phyloP scores from a whole-genome alignment of 139 green algal species.

The Tetraselmis chui region DNA sequence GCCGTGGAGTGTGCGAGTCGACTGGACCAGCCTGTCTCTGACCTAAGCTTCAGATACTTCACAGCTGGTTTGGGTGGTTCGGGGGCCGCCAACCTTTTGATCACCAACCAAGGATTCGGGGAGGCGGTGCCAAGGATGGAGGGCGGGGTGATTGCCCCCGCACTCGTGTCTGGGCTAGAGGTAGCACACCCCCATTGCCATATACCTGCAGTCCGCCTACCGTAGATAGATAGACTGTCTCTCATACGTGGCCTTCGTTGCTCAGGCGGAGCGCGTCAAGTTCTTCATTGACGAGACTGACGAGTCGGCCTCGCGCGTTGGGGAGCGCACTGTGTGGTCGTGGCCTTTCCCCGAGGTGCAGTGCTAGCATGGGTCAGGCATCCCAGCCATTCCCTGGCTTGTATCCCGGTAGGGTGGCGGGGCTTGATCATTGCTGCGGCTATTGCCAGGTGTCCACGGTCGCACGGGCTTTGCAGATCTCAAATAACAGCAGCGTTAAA shows the following conservation, averaged over 20 bases:
- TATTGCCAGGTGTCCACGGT: too few relatives aligned
- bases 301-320: neutral
- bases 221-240: too few relatives aligned
- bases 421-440: too few relatives aligned
- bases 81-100: conserved; percentile 12
- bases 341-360: conserved; percentile 14
- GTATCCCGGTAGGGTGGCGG: too few relatives aligned
- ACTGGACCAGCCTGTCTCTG: neutral
- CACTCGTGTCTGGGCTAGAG: neutral
- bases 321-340: conserved; percentile 10
- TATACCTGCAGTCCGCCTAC: too few relatives aligned
- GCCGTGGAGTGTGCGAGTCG: conserved; percentile 6
- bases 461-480: too few relatives aligned
- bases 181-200: too few relatives aligned
- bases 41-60: conserved; percentile 18
- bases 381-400: too few relatives aligned
- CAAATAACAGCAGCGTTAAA: too few relatives aligned
- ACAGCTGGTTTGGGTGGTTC: conserved; percentile 10
- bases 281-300: conserved; percentile 14
- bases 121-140: conserved; percentile 8
- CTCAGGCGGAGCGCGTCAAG: neutral
- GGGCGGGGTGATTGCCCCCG: neutral
- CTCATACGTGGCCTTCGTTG: too few relatives aligned
- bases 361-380: too few relatives aligned
- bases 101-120: conserved; percentile 18